Evolutionary conservation across 2,329 filamentous ascomycete species (phyloP).

Genomic region (Lecanosticta acicola): DNA sequence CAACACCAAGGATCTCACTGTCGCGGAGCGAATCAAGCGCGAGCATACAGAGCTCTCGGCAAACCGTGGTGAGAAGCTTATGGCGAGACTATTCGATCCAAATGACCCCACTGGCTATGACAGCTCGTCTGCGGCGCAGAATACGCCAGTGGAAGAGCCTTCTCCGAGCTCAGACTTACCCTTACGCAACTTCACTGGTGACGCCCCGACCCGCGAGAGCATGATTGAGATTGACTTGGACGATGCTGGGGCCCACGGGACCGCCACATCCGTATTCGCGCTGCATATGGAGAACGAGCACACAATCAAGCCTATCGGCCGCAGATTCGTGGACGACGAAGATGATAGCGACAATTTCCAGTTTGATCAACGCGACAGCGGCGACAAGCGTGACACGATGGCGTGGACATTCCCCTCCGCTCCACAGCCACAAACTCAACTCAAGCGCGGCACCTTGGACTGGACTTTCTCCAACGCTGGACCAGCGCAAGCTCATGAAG

Average conservation of each 20-base stretch:
- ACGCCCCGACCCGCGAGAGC: conserved; percentile 44
- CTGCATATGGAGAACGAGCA: conserved; percentile 30
- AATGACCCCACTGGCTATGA: conserved; percentile 50
- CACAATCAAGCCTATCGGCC: conserved; percentile 14
- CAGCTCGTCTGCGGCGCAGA: conserved; percentile 44
- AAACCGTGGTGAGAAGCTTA: conserved; percentile 50
- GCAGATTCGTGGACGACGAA: conserved; percentile 12
- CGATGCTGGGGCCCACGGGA: conserved; percentile 45
- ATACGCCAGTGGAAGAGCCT: conserved; percentile 19
- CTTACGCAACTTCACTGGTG: conserved; percentile 39
- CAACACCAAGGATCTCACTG: conserved; percentile 16
- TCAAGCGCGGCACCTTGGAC: conserved; percentile 40
- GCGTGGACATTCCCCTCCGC: conserved; percentile 49
- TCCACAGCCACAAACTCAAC: neutral
- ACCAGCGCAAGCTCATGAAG: too few species aligned
- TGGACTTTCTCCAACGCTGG: conserved; percentile 47
- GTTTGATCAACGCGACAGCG: conserved; percentile 30
- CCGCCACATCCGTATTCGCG: conserved; percentile 43
- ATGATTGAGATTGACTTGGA: conserved; percentile 56
- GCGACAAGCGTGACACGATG: conserved; percentile 40
- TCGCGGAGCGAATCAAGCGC: conserved; percentile 37
- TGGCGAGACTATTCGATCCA: conserved; percentile 55
- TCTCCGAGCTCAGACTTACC: conserved; percentile 48
- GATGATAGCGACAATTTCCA: conserved; percentile 38
- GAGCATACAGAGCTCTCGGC: conserved; percentile 54